phyloP scores from a whole-genome alignment of 2,329 filamentous ascomycete species.

The Paecilomyces variotii region DNA sequence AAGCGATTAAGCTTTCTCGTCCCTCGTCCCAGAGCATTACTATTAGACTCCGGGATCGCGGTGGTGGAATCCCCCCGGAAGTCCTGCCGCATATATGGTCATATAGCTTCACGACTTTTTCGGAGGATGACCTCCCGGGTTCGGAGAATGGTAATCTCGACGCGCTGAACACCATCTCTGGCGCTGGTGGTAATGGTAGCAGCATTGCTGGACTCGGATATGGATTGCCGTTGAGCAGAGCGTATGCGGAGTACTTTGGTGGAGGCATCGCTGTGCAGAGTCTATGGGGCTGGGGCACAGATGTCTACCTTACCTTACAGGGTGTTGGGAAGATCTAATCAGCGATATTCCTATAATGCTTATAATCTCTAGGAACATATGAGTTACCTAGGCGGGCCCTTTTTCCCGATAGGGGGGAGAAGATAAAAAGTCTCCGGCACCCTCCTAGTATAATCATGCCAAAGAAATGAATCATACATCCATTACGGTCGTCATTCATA shows the following conservation, averaged over 20 bases:
- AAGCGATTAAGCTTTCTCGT: conserved; percentile 23
- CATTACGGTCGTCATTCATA: background rate
- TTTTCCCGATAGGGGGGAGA: no score
- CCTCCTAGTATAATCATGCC: no score
- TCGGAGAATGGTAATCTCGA: conserved; percentile 50
- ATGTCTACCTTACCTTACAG: conserved; percentile 56
- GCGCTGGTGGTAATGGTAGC: conserved; percentile 62
- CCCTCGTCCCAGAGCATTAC: conserved; percentile 70
- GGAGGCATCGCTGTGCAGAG: conserved; percentile 94
- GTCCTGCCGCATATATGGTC: conserved; percentile 87
- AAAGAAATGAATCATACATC: background rate
- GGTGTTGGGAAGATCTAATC: conserved; percentile 48
- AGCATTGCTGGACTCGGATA: conserved; percentile 92
- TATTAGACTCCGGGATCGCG: conserved; percentile 90
- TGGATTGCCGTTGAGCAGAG: conserved; percentile 78
- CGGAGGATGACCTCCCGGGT: conserved; percentile 50
- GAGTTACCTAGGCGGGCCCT: no score
- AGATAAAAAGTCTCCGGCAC: no score
- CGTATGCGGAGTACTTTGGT: conserved; percentile 97
- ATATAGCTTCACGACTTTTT: conserved; percentile 95
- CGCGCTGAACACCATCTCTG: conserved; percentile 67
- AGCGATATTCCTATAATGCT: conserved; percentile 1
- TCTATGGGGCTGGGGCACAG: conserved; percentile 81
- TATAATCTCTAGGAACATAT: background rate
- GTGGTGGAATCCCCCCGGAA: conserved; percentile 81